Evolutionary conservation across 331 rosid genomes (phyloP).

Genomic region (Arachis monticola): DNA sequence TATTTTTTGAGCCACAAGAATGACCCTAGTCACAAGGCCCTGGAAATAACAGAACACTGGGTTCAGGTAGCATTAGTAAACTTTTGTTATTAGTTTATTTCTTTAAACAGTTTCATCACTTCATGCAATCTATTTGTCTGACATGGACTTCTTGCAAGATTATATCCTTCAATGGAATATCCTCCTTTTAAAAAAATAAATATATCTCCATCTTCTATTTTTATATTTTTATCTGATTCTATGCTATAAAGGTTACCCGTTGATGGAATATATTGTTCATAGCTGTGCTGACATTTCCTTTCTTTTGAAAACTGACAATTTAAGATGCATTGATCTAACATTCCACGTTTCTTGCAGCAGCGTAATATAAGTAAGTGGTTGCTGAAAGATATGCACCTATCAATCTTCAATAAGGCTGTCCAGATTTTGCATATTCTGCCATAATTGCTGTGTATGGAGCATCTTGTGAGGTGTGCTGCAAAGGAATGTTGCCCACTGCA

Average conservation of each 20-base stretch:
- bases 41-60: constrained; percentile 57
- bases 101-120: neutral
- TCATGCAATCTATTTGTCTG: constrained; percentile 28
- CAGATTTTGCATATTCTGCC: constrained; percentile 43
- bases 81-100: constrained; percentile 28
- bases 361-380: constrained; percentile 53
- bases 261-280: neutral
- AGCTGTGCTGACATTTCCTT: neutral
- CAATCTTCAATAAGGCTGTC: constrained; percentile 49
- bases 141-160: constrained; percentile 22
- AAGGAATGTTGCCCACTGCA: constrained; percentile 56
- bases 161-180: neutral
- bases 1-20: constrained; percentile 53
- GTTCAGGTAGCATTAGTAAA: constrained; percentile 60
- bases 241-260: constrained; percentile 4
- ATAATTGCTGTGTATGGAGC: constrained; percentile 57
- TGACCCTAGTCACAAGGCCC: constrained; percentile 59
- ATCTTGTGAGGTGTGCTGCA: constrained; percentile 64
- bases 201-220: neutral
- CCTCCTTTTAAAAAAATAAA: constrained; percentile 2
- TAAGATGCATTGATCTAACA: constrained; percentile 25
- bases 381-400: constrained; percentile 50
- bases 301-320: neutral
- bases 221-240: neutral
- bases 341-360: constrained; percentile 48